Evolutionary conservation across 192 early-diverging fungal genomes (phyloP), one percentile per base, ranked within the genome.

Genomic region (Backusella morwellensis): DNA sequence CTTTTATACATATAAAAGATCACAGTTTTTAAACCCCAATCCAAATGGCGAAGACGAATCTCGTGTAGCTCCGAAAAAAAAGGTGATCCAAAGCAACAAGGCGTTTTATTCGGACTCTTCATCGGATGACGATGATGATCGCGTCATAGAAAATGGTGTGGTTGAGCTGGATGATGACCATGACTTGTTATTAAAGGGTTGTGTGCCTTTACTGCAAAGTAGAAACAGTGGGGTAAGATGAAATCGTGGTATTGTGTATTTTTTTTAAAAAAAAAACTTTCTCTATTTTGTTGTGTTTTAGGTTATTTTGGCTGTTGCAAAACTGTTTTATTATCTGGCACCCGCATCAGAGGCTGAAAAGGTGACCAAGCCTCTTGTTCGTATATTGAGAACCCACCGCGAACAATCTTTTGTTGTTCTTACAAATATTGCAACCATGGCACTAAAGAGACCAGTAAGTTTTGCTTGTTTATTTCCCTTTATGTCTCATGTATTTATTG

Each of bases 331-430:
- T 75, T 89, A 95, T 82, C 73, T 95, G 56, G 90, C 90, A 19
- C 90, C 91, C 12, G 77, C 76, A 6, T 75, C 78, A 17, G 85
- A 89, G 74, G 84, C 91, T 54, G 78, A 83, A 26, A 86, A 86
- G 54, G 82, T 94, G 4, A 91, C 85, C 29, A 90, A 85, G 41
- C 91, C 96, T 1, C 87, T 99, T 17, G 84, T 97, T 42, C 91
- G 96, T 32, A 81, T 96, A 32, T 79, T 97, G 47, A 86, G 88
- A 32, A 82, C 85, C 11, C 88, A 90, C 70, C 84, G 91, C n/a
- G 96, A 99, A 82, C 86, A 94, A 5, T 92, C 89, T 63, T 94
- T 91, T 78, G 88, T 93, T 29, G 90, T 93, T 5, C 84, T 97
- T 34, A 86, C 89, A 52, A 95, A 94, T 72, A 92, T 96, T 70